Percentiles rank a stretch among this genome's conserved stretches.
These are phyloP conservation scores for Ganoderma meredithae DNA, from an alignment of 1,284 basidiomycete genomes.

Conservation along the genomic window DNA sequence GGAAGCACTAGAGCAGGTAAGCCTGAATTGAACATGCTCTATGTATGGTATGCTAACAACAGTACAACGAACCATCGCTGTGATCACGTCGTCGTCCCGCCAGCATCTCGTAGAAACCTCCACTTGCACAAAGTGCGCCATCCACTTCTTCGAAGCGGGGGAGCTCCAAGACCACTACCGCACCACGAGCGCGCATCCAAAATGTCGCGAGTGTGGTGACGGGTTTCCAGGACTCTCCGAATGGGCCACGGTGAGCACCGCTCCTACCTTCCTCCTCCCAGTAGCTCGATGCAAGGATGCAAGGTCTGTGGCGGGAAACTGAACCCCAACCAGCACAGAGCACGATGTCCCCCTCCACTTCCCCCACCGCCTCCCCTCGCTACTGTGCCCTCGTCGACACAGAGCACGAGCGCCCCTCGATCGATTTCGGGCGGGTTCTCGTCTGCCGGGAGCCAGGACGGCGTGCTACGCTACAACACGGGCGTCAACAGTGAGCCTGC, in stretches of 20 bases:
- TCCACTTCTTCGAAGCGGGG: neutral
- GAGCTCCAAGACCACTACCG: conserved; percentile 25
- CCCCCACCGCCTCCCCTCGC: neutral
- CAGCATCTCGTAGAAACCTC: neutral
- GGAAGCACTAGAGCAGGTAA: conserved; percentile 2
- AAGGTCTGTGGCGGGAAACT: neutral
- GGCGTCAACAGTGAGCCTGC: no score
- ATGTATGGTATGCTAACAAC: neutral
- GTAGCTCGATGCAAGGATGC: no score
- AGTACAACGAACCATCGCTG: neutral
- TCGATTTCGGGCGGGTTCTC: neutral
- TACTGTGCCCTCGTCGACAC: neutral
- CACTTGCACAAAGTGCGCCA: neutral
- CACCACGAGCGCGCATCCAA: conserved; percentile 15
- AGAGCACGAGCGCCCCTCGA: no score
- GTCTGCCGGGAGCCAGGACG: neutral
- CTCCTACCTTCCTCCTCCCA: no score
- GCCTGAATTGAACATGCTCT: neutral
- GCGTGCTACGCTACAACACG: neutral
- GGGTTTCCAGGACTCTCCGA: conserved; percentile 10
- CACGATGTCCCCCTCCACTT: neutral
- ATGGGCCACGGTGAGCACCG: conserved; percentile 10
- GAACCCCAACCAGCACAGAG: neutral
- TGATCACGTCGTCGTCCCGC: neutral
- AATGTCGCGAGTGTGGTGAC: conserved; percentile 6